Evolutionary conservation across 305 asterid genomes (phyloP), one percentile per base, ranked within the genome.

Genomic region (Coffea humblotiana): DNA sequence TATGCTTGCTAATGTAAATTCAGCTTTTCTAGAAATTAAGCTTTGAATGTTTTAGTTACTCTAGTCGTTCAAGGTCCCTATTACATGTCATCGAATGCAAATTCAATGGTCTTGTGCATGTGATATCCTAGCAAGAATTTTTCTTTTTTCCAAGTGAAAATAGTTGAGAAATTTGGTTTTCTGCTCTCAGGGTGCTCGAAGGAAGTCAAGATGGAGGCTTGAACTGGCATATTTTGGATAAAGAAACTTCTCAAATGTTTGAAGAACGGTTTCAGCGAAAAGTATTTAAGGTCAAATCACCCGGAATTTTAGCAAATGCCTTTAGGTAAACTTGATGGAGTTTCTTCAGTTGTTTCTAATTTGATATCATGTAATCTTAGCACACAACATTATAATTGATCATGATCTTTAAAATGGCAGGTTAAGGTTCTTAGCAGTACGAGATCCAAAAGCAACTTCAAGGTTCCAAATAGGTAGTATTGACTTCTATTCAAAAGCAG

Each of bases 391-490:
- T 61, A 63, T 77, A 25, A 43, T 72, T 68, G 72, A 65, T 63
- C 56, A 63, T 13, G 43, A 40, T 40, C 43, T 40, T 40, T 40
- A 40, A 16, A 71, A 78, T 76, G 86, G 83, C 94, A 95, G 99
- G 90, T 83, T 95, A 71, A 87, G 94, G 85, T 90, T 95, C 86
- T 81, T 82, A 16, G 88, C 89, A 15, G 97, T 93, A 78, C 87
- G 93, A 78, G 97, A 89, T 87, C 85, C 56, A 37, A 89, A 88
- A 81, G 89, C 92, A 77, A 93, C 82, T 75, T 85, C 98, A 27
- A 89, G 94, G 85, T 91, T 95, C 86, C 99, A 95, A 88, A 84
- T 95, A 49, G 99, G 99, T 75, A 95, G 97, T 89, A 93, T 95
- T 77, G 99, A 93, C 81, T 90, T 95, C 78, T 95, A 89, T 74